Evolutionary conservation across 2,329 filamentous ascomycete genomes (phyloP).

Genomic region (Daldinia eschscholtzii): DNA sequence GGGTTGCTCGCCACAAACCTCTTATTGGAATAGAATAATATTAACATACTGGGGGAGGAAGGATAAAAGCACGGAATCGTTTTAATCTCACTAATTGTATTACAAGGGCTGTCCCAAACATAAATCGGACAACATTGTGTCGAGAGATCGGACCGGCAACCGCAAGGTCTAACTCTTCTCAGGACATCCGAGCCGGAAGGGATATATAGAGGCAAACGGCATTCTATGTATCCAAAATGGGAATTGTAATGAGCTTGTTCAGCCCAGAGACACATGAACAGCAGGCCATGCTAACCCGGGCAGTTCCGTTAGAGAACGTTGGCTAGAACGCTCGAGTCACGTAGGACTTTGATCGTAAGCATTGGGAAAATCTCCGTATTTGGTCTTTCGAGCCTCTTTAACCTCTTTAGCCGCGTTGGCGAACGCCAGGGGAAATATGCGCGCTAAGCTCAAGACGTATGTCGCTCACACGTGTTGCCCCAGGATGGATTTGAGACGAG

Average conservation of each 20-base stretch:
- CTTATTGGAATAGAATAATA: too few species aligned
- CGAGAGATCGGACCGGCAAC: constrained; percentile 16
- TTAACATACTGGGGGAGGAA: not conserved
- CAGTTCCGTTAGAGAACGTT: constrained; percentile 40
- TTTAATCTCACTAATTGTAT: not conserved
- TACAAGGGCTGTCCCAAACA: constrained; percentile 1
- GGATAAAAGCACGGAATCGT: not conserved
- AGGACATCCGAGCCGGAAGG: constrained; percentile 1
- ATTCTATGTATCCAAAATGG: constrained; percentile 9
- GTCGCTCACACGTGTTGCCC: constrained; percentile 26
- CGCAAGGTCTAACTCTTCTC: constrained; percentile 9
- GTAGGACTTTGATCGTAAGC: constrained; percentile 40
- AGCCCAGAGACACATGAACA: constrained; percentile 29
- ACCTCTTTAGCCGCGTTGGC: constrained; percentile 51
- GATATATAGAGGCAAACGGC: not conserved
- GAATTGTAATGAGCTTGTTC: constrained; percentile 6
- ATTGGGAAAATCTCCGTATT: constrained; percentile 35
- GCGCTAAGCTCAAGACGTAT: constrained; percentile 38
- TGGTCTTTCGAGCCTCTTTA: constrained; percentile 45
- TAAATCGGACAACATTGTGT: constrained; percentile 10
- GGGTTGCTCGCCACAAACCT: not conserved
- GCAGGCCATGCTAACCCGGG: constrained; percentile 32
- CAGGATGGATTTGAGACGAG: constrained; percentile 23
- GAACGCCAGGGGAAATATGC: constrained; percentile 39
- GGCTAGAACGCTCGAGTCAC: constrained; percentile 33